Evolutionary conservation across 225 moss, liverwort and hornwort genomes (phyloP), one percentile per base, ranked within the genome.

Genomic region (Polytrichum commune): DNA sequence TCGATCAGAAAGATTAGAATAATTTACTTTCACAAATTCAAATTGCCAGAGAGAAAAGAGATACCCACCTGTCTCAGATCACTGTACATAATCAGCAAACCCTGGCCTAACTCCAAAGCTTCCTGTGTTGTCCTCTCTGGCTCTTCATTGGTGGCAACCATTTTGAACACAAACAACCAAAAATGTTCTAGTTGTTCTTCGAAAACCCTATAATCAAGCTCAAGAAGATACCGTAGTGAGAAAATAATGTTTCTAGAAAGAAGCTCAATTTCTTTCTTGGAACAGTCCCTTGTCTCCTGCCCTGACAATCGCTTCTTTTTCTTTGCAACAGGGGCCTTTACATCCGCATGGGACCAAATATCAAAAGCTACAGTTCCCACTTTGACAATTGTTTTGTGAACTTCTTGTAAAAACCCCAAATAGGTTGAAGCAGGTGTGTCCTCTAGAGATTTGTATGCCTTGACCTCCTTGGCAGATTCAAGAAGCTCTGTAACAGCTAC

Each of bases 11-110:
- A 46, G 46, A 46, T 46, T 13, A 16, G 13, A 46, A 46, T 16
- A 3, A 46, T 46, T 46, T 16, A 3, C 46, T 46, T 46, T 3
- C 16, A 46, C 46, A 46, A 46, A 46, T 46, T 46, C 46, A 46
- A 46, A 46, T 46, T 46, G 46, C 46, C 46, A 46, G 13, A 13
- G 32, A 7, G 46, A 13, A 46, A 46, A 46, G 27, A 63, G 2
- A 57, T 16, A 82, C 84, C 67, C 72, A 91, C 98, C 93, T 95
- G 98, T 60, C 98, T 90, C 79, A 98, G 83, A 70, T 98, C 98
- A 80, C 98, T 91, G 83, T 88, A 98, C 76, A 85, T 86, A 65
- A 69, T 80, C 65, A 95, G 74, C 27, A 95, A 76, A 38, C 85
- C 83, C 74, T 89, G 87, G 67, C 84, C 65, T 29, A 90, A 82